Evolutionary conservation across 768 basidiomycete genomes (phyloP), one percentile per base, ranked within the genome.

Genomic region (Lactarius psammicola): DNA sequence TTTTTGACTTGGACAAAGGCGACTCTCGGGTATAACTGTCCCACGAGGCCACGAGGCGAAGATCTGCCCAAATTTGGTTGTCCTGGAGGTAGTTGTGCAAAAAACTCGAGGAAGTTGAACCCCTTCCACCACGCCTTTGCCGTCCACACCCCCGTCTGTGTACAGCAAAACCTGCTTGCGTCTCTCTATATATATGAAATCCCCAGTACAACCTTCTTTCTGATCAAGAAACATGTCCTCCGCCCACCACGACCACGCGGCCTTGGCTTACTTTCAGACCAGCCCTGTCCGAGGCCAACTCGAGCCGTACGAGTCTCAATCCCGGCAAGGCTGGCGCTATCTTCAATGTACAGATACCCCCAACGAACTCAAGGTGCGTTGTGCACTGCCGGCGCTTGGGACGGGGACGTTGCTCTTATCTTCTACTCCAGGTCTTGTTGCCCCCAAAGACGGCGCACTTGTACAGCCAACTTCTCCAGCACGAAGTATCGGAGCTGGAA

Each of bases 311-410:
- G 86, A 89, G 62, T 75, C 77, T 15, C 62, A 68, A 70, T 74
- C 84, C 11, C 80, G 75, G 67, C 80, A 85, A 31, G 87, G 88
- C 61, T 88, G 86, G 81, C 79, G 89, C 68, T 90, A 85, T 75
- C 78, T 91, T 56, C 89, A 91, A 73, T 86, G 86, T 62, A 90
- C 88, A 20, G 88, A 90, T 72, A 90, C 88, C 33, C 85, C 84
- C 17, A 85, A 88, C 75, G 87, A 91, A 74, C 81, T 90, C 72
- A 89, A 87, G 80, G 89, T 87, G 44, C 34, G 69, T 46, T 49
- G 51, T 54, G 38, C n/a, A 36, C 54, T 33, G 33, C 54, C 5
- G 40, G 10, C n/a, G n/a, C 57, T 56, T 36, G 33, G 15, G 31
- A 40, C 51, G 36, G 2, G 34, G 56, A 28, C 18, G 56, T 36